Evolutionary conservation across 768 basidiomycete species (phyloP), one percentile per base, ranked within the genome.

Genomic region (Mycena chlorophos): DNA sequence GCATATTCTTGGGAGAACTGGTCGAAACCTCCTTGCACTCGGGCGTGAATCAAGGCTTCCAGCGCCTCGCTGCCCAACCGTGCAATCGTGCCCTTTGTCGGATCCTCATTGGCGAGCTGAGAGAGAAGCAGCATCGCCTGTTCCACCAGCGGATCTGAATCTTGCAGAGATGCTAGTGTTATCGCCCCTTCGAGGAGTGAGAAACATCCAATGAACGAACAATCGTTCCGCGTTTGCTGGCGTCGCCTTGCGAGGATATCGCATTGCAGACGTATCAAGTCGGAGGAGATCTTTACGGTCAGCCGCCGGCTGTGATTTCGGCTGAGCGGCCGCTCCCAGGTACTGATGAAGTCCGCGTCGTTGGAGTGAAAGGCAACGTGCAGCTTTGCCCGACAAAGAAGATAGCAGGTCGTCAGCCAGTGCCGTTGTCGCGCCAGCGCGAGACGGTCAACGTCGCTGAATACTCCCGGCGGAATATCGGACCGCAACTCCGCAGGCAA

Each of bases 121-220:
- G 57, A 56, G n/a, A 81, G 71, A 26, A 75, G 70, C 29, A 50
- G 52, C 62, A 75, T 62, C 25, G 77, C 74, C 29, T 71, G 66
- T 34, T 77, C 71, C 49, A 78, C 65, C 23, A 75, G 65, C 34
- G 57, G 60, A 23, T 74, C 73, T 38, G 75, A 73, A 51, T 77
- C 77, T 2, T 54, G 61, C 13, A 72, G 74, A 22, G 75, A 75
- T 30, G 75, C 67, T 20, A 81, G 72, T 54, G 75, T 75, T 51
- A 82, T 73, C 16, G 76, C 71, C 26, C 75, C 78, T 63, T 81
- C 79, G 57, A 79, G 76, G 12, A 79, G 67, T 6, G 75, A 73
- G 62, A 75, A 73, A 55, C 74, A 78, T 4, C 75, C 76, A 55
- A 72, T 72, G 57, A 77, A 78, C 51, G 70, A 70, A 75, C 76